Evolutionary conservation across 768 basidiomycete genomes (phyloP).

Genomic region (Tulasnella calospora): DNA sequence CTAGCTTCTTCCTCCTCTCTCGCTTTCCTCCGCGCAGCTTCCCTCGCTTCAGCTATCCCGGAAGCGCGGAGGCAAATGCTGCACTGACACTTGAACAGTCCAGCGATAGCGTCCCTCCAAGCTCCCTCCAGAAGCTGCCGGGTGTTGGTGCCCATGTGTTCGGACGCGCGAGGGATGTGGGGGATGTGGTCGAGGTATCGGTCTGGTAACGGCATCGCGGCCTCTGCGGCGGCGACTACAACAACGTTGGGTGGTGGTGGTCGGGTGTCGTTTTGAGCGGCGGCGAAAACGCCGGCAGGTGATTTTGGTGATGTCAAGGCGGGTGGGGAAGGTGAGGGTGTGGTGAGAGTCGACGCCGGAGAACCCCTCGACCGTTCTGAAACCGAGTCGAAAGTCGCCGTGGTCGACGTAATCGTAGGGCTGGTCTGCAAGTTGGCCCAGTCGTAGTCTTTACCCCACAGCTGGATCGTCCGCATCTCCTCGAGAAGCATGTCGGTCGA

Average conservation of each 20-base stretch:
- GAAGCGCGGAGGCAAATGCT: slow-evolving; percentile 20
- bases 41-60: slow-evolving; percentile 23
- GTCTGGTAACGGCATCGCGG: background rate
- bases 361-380: slow-evolving; percentile 13
- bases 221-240: background rate
- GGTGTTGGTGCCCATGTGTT: slow-evolving; percentile 17
- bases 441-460: slow-evolving; percentile 21
- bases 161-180: slow-evolving; percentile 10
- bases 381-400: background rate
- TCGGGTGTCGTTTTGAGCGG: slow-evolving; percentile 2
- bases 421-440: slow-evolving; percentile 16
- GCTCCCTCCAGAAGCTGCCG: background rate
- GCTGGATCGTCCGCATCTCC: slow-evolving; percentile 19
- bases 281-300: background rate
- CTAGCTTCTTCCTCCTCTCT: slow-evolving; percentile 12
- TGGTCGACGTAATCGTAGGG: slow-evolving; percentile 14
- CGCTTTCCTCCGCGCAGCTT: slow-evolving; percentile 12
- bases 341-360: slow-evolving; percentile 1
- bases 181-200: slow-evolving; percentile 24
- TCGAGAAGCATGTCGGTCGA: background rate
- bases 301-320: slow-evolving; percentile 1
- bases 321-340: slow-evolving; percentile 10
- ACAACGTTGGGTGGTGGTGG: background rate
- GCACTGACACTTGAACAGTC: slow-evolving; percentile 26
- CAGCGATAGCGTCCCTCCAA: slow-evolving; percentile 19